Evolutionary conservation across 495 filamentous ascomycete species (phyloP), one percentile per base, ranked within the genome.

Genomic region (Acidiella bohemica): DNA sequence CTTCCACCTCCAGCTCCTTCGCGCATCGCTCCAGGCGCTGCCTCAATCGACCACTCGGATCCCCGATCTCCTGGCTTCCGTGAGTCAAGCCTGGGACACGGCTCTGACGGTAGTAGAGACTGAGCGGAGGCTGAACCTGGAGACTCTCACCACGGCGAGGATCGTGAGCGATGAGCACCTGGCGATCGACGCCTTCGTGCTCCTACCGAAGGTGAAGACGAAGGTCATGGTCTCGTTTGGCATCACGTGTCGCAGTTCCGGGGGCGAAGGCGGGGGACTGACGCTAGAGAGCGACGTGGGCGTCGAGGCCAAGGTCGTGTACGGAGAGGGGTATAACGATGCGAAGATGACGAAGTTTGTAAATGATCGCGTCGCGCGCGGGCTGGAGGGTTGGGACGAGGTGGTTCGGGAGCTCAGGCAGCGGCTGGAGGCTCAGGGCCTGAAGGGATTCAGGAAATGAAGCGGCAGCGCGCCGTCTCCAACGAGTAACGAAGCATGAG

Each of bases 1-100:
- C 34, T 86, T 85, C 63, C 81, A 84, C 50, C 61, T 85, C 2
- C 70, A 78, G 46, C 68, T 72, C 47, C 70, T 79, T 42, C 65
- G 70, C 29, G 67, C 72, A 31, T 66, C 70, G 32, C 56, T 80
- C 13, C 70, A 73, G 34, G 66, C 59, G 14, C 53, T 76, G 23
- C 50, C 61, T 25, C 67, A 77, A 57, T 49, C 56, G 27, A 47
- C 63, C 33, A 67, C 67, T 0, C 57, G 55, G n/a, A 56, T 76
- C 16, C 65, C 65, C n/a, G 62, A 65, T 13, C 56, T 83, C 9
- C 61, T 86, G 8, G 16, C 22, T 3, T 54, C 71, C 4, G 66
- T 85, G 24, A 65, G 65, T 48, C 53, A 36, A 0, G 67, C 65
- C 10, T 88, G 82, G 82, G 63, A 71, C 18, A 67, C 58, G 20